Percentiles rank a stretch among this genome's conserved stretches.
Conservation (phyloP, 257 asterid genomes). For the Lycium barbarum region DNA sequence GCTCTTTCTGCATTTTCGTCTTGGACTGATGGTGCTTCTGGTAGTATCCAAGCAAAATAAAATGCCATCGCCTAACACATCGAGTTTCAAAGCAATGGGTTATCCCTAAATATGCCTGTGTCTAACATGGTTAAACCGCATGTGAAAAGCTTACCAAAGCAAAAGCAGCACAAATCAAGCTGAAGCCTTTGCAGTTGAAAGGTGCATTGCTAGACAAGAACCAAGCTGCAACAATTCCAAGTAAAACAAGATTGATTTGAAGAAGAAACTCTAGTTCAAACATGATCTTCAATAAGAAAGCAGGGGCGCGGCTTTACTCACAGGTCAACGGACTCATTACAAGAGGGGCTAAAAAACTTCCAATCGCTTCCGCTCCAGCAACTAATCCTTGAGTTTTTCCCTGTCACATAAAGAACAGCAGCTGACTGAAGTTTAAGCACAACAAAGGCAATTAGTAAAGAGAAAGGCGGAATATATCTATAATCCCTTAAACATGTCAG, state of each 20-base stretch:
- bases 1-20: constrained; percentile 53
- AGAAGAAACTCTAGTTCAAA: neutral
- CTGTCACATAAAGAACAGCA: constrained; percentile 36
- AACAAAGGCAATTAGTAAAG: too few relatives aligned
- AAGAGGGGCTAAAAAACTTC: constrained; percentile 11
- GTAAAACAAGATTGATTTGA: neutral
- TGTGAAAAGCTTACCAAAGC: constrained; percentile 60
- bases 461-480: too few relatives aligned
- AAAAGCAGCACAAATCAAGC: constrained; percentile 75
- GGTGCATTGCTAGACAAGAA: constrained; percentile 83
- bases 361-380: constrained; percentile 22
- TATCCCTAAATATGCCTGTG: neutral
- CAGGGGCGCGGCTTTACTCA: constrained; percentile 39
- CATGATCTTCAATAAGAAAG: neutral
- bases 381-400: constrained; percentile 66
- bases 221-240: constrained; percentile 63
- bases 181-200: constrained; percentile 88
- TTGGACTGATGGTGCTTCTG: constrained; percentile 48
- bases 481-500: too few relatives aligned
- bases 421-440: neutral
- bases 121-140: neutral
- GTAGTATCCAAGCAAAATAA: constrained; percentile 65
- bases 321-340: constrained; percentile 91
- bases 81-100: neutral
- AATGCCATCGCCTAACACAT: constrained; percentile 61